Conservation (phyloP, 768 basidiomycete species). For the Suillus americanus region DNA sequence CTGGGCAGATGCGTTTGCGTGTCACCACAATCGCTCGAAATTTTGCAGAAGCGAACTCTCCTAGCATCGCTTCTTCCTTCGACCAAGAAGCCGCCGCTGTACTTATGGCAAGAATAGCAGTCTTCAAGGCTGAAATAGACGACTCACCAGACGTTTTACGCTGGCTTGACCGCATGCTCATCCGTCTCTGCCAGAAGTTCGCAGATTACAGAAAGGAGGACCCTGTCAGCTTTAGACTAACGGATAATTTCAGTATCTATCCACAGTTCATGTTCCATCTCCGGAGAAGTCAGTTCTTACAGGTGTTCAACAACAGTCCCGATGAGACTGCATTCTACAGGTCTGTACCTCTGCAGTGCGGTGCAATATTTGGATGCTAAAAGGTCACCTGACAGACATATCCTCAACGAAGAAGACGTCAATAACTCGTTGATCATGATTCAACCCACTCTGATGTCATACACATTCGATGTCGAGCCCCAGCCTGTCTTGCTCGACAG, state of each 20-base stretch:
- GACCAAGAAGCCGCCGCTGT: constrained; percentile 99
- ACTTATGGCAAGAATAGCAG: constrained; percentile 97
- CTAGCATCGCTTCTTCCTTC: constrained; percentile 88
- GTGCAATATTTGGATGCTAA: constrained; percentile 7
- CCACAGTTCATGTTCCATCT: constrained; percentile 99
- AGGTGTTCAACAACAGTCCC: constrained; percentile 99
- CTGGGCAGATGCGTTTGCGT: constrained; percentile 90
- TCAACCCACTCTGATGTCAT: constrained; percentile 98
- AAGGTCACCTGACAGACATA: constrained; percentile 57
- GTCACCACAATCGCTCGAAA: constrained; percentile 98
- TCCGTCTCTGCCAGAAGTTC: constrained; percentile 97
- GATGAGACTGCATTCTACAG: constrained; percentile 99
- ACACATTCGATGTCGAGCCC: constrained; percentile 87
- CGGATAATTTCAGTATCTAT: constrained; percentile 97
- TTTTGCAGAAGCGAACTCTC: constrained; percentile 97
- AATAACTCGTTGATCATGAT: constrained; percentile 99
- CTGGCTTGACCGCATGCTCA: constrained; percentile 99
- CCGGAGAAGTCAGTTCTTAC: constrained; percentile 94
- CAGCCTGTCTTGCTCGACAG: constrained; percentile 96
- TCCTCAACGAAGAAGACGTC: constrained; percentile 95
- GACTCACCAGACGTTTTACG: constrained; percentile 94
- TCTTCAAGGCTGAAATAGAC: constrained; percentile 99
- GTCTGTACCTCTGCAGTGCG: constrained; percentile 40
- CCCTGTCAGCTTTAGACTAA: constrained; percentile 86
- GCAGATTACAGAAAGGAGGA: constrained; percentile 99